These are phyloP conservation scores for Bacterosira constricta DNA, from an alignment of 108 stramenopile genomes.

Conservation along the genomic window DNA sequence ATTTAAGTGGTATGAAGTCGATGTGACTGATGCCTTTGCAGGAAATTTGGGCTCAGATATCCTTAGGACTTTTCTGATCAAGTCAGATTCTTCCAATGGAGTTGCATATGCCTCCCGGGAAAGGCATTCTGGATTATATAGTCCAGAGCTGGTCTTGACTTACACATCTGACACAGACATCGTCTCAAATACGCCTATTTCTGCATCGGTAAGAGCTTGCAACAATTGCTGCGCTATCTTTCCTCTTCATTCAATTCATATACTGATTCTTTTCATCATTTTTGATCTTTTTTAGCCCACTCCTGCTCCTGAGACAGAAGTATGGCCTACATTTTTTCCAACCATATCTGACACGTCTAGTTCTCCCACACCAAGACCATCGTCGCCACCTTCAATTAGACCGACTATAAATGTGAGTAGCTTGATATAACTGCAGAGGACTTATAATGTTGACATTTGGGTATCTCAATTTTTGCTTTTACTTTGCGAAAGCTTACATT, in stretches of 20 bases:
- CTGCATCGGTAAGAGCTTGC: not conserved
- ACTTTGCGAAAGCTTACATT: too few relatives aligned
- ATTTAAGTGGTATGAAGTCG: slow-evolving; percentile 5
- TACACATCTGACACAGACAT: not conserved
- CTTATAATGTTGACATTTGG: too few relatives aligned
- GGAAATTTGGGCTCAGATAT: not conserved
- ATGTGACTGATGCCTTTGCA: slow-evolving; percentile 7
- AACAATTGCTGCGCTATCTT: not conserved
- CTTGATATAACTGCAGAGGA: too few relatives aligned
- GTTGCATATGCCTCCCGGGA: not conserved
- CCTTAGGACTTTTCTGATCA: not conserved
- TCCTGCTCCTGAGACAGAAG: not conserved
- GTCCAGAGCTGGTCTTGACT: slow-evolving; percentile 7
- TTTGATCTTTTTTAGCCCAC: not conserved
- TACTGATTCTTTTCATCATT: not conserved
- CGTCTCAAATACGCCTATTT: not conserved
- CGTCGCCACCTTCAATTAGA: too few relatives aligned
- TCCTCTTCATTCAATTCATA: not conserved
- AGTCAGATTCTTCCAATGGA: not conserved
- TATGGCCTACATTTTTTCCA: not conserved
- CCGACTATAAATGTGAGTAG: too few relatives aligned
- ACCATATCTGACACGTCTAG: too few relatives aligned
- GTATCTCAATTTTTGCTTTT: too few relatives aligned
- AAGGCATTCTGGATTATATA: not conserved
- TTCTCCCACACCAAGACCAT: too few relatives aligned